Conservation (phyloP, 305 asterid species). For the Petunia hybrid region DNA sequence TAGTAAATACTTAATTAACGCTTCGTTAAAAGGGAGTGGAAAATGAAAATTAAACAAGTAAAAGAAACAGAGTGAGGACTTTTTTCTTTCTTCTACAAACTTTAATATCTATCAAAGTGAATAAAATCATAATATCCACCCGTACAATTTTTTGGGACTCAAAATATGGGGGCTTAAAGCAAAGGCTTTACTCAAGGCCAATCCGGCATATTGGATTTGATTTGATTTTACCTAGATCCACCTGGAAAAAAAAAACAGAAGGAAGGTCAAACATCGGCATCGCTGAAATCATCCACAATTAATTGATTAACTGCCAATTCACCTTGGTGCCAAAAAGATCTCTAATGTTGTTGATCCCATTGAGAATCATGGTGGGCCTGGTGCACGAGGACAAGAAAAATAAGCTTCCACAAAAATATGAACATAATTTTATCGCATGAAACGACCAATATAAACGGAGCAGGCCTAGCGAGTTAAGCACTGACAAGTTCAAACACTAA, state of each 20-base stretch:
- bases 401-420: background rate
- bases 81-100: no score
- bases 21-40: no score
- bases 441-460: background rate
- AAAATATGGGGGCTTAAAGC: no score
- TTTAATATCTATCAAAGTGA: no score
- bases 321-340: slow-evolving; percentile 99
- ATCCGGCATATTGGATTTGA: slow-evolving; percentile 84
- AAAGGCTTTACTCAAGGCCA: slow-evolving; percentile 52
- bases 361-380: slow-evolving; percentile 97
- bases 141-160: no score
- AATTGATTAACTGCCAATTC: background rate
- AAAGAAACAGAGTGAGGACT: no score
- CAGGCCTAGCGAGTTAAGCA: background rate
- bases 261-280: slow-evolving; percentile 5
- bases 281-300: background rate
- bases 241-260: slow-evolving; percentile 50
- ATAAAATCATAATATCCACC: no score
- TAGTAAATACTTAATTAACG: no score
- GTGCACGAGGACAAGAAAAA: slow-evolving; percentile 20
- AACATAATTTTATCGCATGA: background rate
- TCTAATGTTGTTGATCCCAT: slow-evolving; percentile 91
- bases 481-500: background rate
- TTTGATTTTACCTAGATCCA: slow-evolving; percentile 88
- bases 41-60: no score